Evolutionary conservation across 495 filamentous ascomycete genomes (phyloP), one percentile per base, ranked within the genome.

Genomic region (Hyaloscypha variabilis): DNA sequence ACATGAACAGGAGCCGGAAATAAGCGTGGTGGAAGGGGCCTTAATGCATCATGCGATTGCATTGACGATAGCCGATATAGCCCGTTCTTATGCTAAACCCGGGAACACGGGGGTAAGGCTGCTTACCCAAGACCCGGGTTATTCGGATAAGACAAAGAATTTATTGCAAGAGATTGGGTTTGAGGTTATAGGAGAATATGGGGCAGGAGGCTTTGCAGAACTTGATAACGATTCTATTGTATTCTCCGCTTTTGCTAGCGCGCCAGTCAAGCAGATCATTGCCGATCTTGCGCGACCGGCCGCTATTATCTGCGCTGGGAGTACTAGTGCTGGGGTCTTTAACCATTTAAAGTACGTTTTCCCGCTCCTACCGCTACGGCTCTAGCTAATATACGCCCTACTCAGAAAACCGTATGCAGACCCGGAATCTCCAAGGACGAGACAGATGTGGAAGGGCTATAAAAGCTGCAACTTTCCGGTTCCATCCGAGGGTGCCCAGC

Each of bases 131-230:
- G 76, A 79, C 53, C 76, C 76, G 57, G 62, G 61, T 19, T 77
- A 78, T 68, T 72, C 68, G 50, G 64, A 72, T 50, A 59, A 72
- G 46, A 71, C 74, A 65, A 72, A 73, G 65, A 58, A 72, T 1
- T 69, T 78, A 21, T 69, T 79, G 42, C 64, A 46, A 24, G 72
- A 76, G 63, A 71, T 71, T 66, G 73, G 62, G 66, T 74, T 79
- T 70, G 67, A 77, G 50, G 69, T 79, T 70, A 67, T 79, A 70
- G 73, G 71, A 59, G 62, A 68, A 51, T 72, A 70, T 64, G 76
- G 77, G 58, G 77, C 76, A 61, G 74, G 70, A 67, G 77, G 74
- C 58, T 79, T 79, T 64, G 69, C 72, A 60, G 68, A 78, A 67
- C 61, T 77, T n/a, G 75, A 79, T 70, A 72, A 77, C 1, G 67